Evolutionary conservation across 2,329 filamentous ascomycete genomes (phyloP), one percentile per base, ranked within the genome.

Genomic region (Rhynchosporium graminicola): DNA sequence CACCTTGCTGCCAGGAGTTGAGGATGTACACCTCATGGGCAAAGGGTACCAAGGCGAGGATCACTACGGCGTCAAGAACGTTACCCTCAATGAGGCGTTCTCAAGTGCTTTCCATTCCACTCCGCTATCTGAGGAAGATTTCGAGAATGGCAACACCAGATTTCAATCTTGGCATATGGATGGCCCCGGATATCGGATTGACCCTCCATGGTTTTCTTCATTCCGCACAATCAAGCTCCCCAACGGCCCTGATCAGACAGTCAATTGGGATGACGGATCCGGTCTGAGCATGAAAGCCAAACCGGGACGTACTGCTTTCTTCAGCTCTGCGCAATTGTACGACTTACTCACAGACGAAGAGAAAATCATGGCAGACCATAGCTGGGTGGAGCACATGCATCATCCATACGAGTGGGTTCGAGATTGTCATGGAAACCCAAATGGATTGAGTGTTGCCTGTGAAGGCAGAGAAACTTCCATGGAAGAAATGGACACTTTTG

Each of bases 161-260:
- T 80, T 80, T 62, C 78, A 80, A 52, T 72, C 77, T 31, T 81
- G 79, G 79, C 79, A 81, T 63, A 78, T 80, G n/a, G 79, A 81
- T 62, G 79, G 77, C 7, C 77, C 78, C 1, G 71, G 80, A 1
- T 80, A 79, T 63, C 75, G 66, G 3, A 72, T 74, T 4, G 74
- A 79, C 33, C 77, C 77, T 0, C 75, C 77, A 1, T 77, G 74
- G 73, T 79, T 79, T 65, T 80, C 77, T 4, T 77, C 77, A 2
- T 71, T 80, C 3, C 76, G 77, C 4, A 75, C 74, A 46, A 58
- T 79, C 58, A 77, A 74, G 62, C 71, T 75, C 10, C 78, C 79
- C 2, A 73, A 70, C 7, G 68, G 70, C 5, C 74, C 74, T 0
- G 69, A 76, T 15, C 65, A 78, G 28, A 77, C 72, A 3, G 72